Base-by-base conservation (phyloP, 768 basidiomycete species). In the Phanerochaete carnosa region DNA sequence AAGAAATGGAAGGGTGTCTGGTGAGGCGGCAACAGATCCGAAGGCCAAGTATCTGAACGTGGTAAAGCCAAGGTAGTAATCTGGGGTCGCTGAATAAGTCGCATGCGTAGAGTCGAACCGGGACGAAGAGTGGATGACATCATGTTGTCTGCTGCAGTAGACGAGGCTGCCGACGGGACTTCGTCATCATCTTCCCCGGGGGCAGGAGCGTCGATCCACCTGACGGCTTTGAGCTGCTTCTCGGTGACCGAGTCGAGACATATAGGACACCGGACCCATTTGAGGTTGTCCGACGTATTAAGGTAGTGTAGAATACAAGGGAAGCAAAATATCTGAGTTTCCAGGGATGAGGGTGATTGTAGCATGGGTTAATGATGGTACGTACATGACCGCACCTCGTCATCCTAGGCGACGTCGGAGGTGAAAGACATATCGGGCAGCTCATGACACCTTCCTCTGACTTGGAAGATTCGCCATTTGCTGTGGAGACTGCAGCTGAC, bases 331-430 rank as follows among this genome's bases (percentile, higher is more conserved):
- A 97, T 87, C 94, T 96, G 54, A 45, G 65, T 16, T 22, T 25
- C 39, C 64, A 23, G 49, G 63, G 52, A 59, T 60, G 26, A 57
- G 39, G 37, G 22, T 65, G 19, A 43, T 33, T 32, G 16, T 9
- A 58, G 53, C 49, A 6, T 16, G 53, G 13, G 7, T 35, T 35
- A 13, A 35, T 6, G 13, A 52, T 46, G 23, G 61, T 23, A 88
- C 92, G 76, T 67, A 96, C 95, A 83, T 99, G 97, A 51, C 95
- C 96, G 66, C 95, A 98, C 78, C 94, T 96, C 25, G 95, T 98
- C 88, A 95, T 94, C 53, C 95, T 81, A 16, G 94, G 91, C 29
- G 92, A 92, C 45, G 87, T 84, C 4, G 95, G 96, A 45, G 92
- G 85, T 45, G 93, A 92, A 45, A 99, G 81, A 75, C 97, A 99